Evolutionary conservation across 2,329 filamentous ascomycete species (phyloP).

Genomic region (Fusarium caatingaense): DNA sequence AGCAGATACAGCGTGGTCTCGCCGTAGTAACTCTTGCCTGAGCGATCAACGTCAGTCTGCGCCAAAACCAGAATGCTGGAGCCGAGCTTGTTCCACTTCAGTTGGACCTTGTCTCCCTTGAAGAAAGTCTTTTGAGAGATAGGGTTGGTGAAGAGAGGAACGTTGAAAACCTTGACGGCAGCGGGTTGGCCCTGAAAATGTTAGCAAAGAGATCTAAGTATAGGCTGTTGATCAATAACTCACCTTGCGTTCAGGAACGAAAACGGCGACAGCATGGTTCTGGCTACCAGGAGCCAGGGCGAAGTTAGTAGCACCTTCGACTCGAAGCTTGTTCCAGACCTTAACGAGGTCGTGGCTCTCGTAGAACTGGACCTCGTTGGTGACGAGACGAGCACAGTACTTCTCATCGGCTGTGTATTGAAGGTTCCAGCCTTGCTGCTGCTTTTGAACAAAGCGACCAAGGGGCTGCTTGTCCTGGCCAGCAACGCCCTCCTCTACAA

Average conservation of each 20-base stretch:
- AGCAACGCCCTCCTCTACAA: slow-evolving; percentile 74
- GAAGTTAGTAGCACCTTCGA: slow-evolving; percentile 91
- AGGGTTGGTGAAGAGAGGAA: slow-evolving; percentile 83
- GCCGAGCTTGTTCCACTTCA: slow-evolving; percentile 96
- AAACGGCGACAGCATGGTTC: slow-evolving; percentile 92
- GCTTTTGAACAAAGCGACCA: slow-evolving; percentile 94
- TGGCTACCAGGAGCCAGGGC: slow-evolving; percentile 84
- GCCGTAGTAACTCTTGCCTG: slow-evolving; percentile 99
- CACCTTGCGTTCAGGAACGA: slow-evolving; percentile 95
- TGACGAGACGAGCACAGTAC: slow-evolving; percentile 92
- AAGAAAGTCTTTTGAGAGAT: slow-evolving; percentile 99
- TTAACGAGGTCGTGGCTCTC: slow-evolving; percentile 85
- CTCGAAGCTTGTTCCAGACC: slow-evolving; percentile 94
- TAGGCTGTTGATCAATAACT: neutral
- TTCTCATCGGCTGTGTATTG: slow-evolving; percentile 96
- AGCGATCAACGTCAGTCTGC: slow-evolving; percentile 97
- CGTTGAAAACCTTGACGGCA: slow-evolving; percentile 91
- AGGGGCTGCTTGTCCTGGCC: slow-evolving; percentile 77
- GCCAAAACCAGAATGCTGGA: slow-evolving; percentile 94
- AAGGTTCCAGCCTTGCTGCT: slow-evolving; percentile 94
- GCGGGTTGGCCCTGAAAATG: slow-evolving; percentile 83
- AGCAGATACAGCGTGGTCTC: slow-evolving; percentile 97
- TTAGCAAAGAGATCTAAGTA: slow-evolving; percentile 22
- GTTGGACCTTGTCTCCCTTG: slow-evolving; percentile 98
- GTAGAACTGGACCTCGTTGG: slow-evolving; percentile 98